Conservation (phyloP, 2,329 filamentous ascomycete genomes). For the Colletotrichum abscissum region DNA sequence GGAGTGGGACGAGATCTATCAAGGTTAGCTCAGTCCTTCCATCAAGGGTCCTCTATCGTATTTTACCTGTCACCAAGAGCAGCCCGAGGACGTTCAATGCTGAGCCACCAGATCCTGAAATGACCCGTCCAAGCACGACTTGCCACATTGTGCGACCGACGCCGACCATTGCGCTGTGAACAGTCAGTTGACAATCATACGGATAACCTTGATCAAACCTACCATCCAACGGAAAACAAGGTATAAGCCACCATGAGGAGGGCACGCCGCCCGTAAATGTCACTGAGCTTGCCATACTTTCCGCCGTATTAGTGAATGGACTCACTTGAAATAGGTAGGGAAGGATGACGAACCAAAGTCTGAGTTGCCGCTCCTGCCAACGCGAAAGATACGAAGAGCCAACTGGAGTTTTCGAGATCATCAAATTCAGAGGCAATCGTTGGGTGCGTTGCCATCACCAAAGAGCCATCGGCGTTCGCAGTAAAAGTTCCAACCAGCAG, state of each 20-base stretch:
- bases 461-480: slow-evolving; percentile 70
- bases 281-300: slow-evolving; percentile 66
- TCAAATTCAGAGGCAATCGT: slow-evolving; percentile 71
- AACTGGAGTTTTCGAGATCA: slow-evolving; percentile 65
- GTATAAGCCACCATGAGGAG: slow-evolving; percentile 61
- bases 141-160: slow-evolving; percentile 57
- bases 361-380: slow-evolving; percentile 46
- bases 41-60: neutral
- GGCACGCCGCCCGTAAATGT: slow-evolving; percentile 64
- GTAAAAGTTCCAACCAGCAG: slow-evolving; percentile 65
- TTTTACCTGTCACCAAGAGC: slow-evolving; percentile 62
- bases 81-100: slow-evolving; percentile 63
- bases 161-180: slow-evolving; percentile 48
- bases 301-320: neutral
- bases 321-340: no score
- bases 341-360: slow-evolving; percentile 51
- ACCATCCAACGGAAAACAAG: slow-evolving; percentile 65
- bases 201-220: slow-evolving; percentile 36
- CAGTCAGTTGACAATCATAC: slow-evolving; percentile 29
- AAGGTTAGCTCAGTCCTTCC: neutral
- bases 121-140: slow-evolving; percentile 61
- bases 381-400: slow-evolving; percentile 50
- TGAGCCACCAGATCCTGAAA: slow-evolving; percentile 63
- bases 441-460: slow-evolving; percentile 75
- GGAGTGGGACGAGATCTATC: slow-evolving; percentile 60